Evolutionary conservation across 1,284 basidiomycete species (phyloP), one percentile per base, ranked within the genome.

Genomic region (Boletus calvinii): DNA sequence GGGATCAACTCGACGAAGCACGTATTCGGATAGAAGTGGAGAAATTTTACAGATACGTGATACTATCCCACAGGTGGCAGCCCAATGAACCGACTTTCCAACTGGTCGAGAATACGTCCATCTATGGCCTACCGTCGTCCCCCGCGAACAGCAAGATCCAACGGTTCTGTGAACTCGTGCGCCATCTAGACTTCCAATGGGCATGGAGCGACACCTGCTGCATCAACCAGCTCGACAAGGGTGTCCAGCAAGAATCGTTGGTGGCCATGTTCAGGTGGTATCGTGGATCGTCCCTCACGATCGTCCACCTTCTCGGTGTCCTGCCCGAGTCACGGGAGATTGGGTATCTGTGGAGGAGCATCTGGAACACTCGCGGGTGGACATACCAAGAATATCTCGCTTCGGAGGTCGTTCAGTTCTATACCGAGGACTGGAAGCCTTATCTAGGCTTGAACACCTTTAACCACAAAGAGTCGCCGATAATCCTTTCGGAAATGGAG

Each of bases 251-350:
- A 26, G 56, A 56, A 12, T 55, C 54, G 2, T 2, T 57, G 17
- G 46, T 57, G 12, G 57, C 53, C 22, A 57, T 59, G 57, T 57
- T 57, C 30, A 45, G 20, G 5, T 57, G 57, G 58, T 53, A 59
- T 30, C 42, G 36, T 4, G 31, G 52, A 4, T 48, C 44, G 4
- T 50, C 54, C 10, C 54, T 56, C 35, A 59, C 56, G 0, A 5
- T 56, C 11, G 24, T 56, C 13, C 24, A 54, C 29, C 53, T 38
- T 13, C 18, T 12, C 4, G 37, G 20, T 15, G 20, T 38, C 12
- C 6, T n/a, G 3, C 22, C 37, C 11, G 3, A 20, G 37, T 38
- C 37, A 2, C 18, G 22, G 18, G 4, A 20, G 7, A 4, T 5
- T 4, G 18, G 20, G 0, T 9, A 0, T 12, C 11, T 38, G 0